Conservation (phyloP, 2,329 filamentous ascomycete species). For the Elsinoe australis region DNA sequence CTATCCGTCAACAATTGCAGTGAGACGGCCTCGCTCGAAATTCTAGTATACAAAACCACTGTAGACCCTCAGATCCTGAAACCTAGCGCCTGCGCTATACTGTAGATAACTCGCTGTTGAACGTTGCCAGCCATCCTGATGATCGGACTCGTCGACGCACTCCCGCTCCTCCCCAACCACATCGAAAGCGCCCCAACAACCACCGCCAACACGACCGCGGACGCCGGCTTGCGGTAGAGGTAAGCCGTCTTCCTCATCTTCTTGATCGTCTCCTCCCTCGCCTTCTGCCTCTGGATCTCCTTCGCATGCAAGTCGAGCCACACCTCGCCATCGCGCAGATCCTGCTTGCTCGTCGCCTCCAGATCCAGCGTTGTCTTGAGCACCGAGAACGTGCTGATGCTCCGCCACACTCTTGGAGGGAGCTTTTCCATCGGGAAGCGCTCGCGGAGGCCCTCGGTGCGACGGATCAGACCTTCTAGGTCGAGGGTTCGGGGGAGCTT, state of each 20-base stretch:
- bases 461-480: conserved; percentile 66
- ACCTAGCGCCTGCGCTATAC: too few species aligned
- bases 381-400: conserved; percentile 67
- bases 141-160: neutral
- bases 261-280: conserved; percentile 42
- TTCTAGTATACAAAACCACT: too few species aligned
- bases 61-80: too few species aligned
- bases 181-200: conserved; percentile 61
- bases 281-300: conserved; percentile 62
- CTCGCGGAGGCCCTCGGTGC: conserved; percentile 57
- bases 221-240: conserved; percentile 58
- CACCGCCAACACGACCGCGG: conserved; percentile 48
- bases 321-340: conserved; percentile 55
- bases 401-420: conserved; percentile 56
- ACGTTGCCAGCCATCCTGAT: too few species aligned
- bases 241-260: conserved; percentile 41
- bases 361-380: conserved; percentile 69
- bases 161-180: conserved; percentile 45
- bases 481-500: conserved; percentile 77
- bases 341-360: conserved; percentile 46
- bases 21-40: too few species aligned
- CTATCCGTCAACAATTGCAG: too few species aligned
- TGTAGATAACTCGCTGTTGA: too few species aligned
- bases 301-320: conserved; percentile 64
- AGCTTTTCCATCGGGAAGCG: conserved; percentile 65